A percentile compares a stretch with the other conserved stretches of the same genome.
Conservation (phyloP, 78 protist genomes). For the Dictyostelium intermedium region DNA sequence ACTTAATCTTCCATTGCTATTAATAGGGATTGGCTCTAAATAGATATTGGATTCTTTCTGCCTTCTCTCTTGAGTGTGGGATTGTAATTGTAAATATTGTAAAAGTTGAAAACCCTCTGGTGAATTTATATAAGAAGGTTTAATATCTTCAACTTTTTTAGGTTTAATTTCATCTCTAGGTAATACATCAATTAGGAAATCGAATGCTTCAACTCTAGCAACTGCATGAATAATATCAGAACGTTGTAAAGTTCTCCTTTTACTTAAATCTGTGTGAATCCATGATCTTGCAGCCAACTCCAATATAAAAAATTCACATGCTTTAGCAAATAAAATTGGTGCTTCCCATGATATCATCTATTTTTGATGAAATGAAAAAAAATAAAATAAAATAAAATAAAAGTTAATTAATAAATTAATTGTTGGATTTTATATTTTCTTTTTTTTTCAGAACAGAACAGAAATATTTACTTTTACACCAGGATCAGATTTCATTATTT, state of each 20-base stretch:
- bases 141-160: slow-evolving; percentile 18
- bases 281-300: slow-evolving; percentile 91
- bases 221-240: slow-evolving; percentile 90
- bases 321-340: slow-evolving; percentile 89
- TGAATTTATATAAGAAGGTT: slow-evolving; percentile 4
- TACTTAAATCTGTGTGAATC: slow-evolving; percentile 85
- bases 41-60: neutral
- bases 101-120: slow-evolving; percentile 48
- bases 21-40: neutral
- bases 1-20: neutral
- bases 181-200: slow-evolving; percentile 91
- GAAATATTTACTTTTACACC: slow-evolving; percentile 63
- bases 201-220: slow-evolving; percentile 82
- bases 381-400: neutral
- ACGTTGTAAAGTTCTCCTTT: slow-evolving; percentile 87
- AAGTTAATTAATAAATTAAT: slow-evolving; percentile 1
- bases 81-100: slow-evolving; percentile 46
- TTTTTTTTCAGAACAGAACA: neutral
- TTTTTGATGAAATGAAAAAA: neutral
- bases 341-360: slow-evolving; percentile 77
- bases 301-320: slow-evolving; percentile 90
- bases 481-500: slow-evolving; percentile 88
- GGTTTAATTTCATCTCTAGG: slow-evolving; percentile 88
- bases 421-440: neutral
- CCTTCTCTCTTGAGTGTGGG: neutral